Evolutionary conservation across 768 basidiomycete species (phyloP).

Genomic region (Asterophora lycoperdoides): DNA sequence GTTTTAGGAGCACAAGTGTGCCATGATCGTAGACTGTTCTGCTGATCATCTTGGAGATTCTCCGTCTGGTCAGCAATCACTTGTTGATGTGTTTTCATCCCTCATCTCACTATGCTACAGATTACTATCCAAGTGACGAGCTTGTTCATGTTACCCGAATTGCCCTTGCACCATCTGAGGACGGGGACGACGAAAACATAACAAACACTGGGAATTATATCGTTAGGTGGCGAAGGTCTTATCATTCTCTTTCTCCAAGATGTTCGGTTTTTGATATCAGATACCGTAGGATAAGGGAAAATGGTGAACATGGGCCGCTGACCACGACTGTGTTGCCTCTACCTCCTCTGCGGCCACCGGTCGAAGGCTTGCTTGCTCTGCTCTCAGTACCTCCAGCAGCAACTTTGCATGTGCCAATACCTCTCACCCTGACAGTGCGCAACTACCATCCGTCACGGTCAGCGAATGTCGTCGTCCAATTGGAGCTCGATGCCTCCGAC

Average conservation of each 20-base stretch:
- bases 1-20: conserved; percentile 38
- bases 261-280: neutral
- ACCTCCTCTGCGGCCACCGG: conserved; percentile 59
- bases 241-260: conserved; percentile 3
- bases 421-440: conserved; percentile 56
- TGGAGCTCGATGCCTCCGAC: conserved; percentile 66
- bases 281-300: conserved; percentile 38
- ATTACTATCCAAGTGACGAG: conserved; percentile 62
- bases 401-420: conserved; percentile 56
- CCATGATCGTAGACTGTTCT: conserved; percentile 51
- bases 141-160: conserved; percentile 56
- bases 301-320: conserved; percentile 40
- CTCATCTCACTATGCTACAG: conserved; percentile 27
- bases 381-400: conserved; percentile 60
- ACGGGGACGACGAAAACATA: conserved; percentile 31
- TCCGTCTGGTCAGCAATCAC: conserved; percentile 38
- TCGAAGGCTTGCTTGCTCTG: conserved; percentile 61
- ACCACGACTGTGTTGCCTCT: conserved; percentile 51
- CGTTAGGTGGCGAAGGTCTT: conserved; percentile 63
- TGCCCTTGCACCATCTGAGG: conserved; percentile 39
- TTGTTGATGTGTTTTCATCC: neutral
- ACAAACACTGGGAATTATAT: conserved; percentile 55
- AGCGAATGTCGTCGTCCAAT: conserved; percentile 64
- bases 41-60: conserved; percentile 43
- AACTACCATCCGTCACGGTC: conserved; percentile 62